Percentiles rank a stretch among this genome's conserved stretches.
These are phyloP conservation scores for Gossypium thurberi DNA, from an alignment of 345 rosid species.

Conservation along the genomic window DNA sequence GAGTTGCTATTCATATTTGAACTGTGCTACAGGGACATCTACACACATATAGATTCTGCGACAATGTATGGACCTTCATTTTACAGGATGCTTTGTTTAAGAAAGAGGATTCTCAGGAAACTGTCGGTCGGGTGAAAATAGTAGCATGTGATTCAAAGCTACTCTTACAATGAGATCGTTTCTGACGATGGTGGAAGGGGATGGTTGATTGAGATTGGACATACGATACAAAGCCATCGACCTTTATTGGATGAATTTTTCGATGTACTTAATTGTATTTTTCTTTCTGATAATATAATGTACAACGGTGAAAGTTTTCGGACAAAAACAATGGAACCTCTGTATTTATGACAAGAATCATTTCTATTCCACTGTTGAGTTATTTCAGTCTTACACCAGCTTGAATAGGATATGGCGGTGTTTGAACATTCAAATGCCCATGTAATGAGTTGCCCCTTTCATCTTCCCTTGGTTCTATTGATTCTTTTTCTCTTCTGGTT, in stretches of 20 bases:
- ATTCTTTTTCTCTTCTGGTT: background rate
- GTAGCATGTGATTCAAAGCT: conserved; percentile 98
- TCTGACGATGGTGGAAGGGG: conserved; percentile 7
- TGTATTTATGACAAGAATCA: background rate
- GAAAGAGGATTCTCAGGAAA: conserved; percentile 57
- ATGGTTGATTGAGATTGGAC: conserved; percentile 15
- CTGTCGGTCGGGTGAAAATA: conserved; percentile 75
- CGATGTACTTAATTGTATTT: conserved; percentile 13
- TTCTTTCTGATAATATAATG: background rate
- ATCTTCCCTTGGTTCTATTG: background rate
- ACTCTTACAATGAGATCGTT: conserved; percentile 51
- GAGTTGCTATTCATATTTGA: background rate
- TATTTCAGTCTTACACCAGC: background rate
- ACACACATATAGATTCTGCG: conserved; percentile 98
- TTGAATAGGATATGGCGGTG: background rate
- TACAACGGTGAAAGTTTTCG: conserved; percentile 6
- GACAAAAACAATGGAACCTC: conserved; percentile 2
- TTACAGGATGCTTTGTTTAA: conserved; percentile 67
- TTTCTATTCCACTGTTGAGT: background rate
- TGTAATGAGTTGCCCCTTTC: background rate
- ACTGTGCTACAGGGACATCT: conserved; percentile 69
- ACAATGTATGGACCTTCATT: conserved; percentile 99
- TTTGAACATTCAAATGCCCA: background rate
- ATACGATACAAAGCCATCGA: conserved; percentile 22
- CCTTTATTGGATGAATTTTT: conserved; percentile 8